Base-by-base conservation (phyloP, 2,329 filamentous ascomycete species). In the Coniochaeta sp. region DNA sequence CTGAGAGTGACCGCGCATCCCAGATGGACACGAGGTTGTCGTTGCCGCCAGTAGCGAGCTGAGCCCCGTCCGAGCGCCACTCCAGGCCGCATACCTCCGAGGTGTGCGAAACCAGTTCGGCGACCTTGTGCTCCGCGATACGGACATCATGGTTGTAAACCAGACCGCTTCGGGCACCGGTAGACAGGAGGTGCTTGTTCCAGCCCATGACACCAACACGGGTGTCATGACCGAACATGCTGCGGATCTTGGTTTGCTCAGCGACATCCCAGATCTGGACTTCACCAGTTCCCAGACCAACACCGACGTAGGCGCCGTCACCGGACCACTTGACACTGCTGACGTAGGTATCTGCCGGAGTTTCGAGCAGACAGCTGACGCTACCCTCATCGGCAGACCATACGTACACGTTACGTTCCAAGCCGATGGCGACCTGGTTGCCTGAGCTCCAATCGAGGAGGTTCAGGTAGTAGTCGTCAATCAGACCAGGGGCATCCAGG, bases 221-320 rank as follows among this genome's bases (percentile, higher is more conserved):
- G 43, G 91, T 93, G 71, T 98, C 93, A 72, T 99, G 95, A 62
- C 95, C 95, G 73, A 92, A 90, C 95, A 99, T 99, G 82, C 92
- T 97, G 74, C 95, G 93, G 62, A 99, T 89, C 84, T 98, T 98
- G 71, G 87, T 89, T 63, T 89, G 87, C 75, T 99, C 95, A 69
- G 96, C 90, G 31, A 97, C 93, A 70, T 98, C 95, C 93, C 95
- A 99, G 78, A 99, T 99, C 79, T 99, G 95, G 40, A 99, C 91
- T 75, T 99, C 95, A 62, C 95, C 95, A 40, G 91, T 91, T 63
- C 93, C 93, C 58, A 99, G 89, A 63, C 95, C 95, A 67, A 98
- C 93, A 65, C 93, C 89, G 65, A 99, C 93, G 72, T 99, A 98
- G 34, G 93, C 93, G 62, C 95, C 95, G 70, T 99, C 95, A 58